Conservation (phyloP, 371 early-diverging fungal species). For the Phascolomyces articulosus region DNA sequence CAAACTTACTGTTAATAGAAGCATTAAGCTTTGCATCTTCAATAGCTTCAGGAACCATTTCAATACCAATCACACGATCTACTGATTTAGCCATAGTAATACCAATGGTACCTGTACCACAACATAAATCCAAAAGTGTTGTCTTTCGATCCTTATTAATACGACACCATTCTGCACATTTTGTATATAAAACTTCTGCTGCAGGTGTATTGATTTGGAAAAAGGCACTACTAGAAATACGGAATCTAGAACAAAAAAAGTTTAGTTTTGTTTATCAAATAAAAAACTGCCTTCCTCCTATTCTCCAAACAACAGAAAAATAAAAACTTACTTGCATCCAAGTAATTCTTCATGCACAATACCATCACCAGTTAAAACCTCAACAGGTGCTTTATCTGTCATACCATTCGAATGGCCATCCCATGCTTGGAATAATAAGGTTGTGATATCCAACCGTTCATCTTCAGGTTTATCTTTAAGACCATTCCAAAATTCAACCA, state of each 20-base stretch:
- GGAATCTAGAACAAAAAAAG: too few species aligned
- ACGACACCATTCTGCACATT: conserved; percentile 50
- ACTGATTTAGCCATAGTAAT: conserved; percentile 74
- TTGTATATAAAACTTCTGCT: conserved; percentile 68
- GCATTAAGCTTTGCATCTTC: conserved; percentile 80
- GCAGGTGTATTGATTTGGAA: conserved; percentile 86
- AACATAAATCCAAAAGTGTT: conserved; percentile 80
- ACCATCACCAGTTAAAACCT: conserved; percentile 65
- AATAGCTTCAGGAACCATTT: conserved; percentile 74
- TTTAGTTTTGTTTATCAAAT: neutral
- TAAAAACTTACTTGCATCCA: conserved; percentile 26
- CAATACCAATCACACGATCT: conserved; percentile 78
- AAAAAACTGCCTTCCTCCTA: neutral
- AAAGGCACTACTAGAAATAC: conserved; percentile 77
- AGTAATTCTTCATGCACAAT: conserved; percentile 70
- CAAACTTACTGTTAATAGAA: conserved; percentile 54
- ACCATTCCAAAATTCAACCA: conserved; percentile 37
- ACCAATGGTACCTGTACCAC: conserved; percentile 92
- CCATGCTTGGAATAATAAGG: conserved; percentile 61
- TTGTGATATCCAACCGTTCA: conserved; percentile 42
- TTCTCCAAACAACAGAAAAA: neutral
- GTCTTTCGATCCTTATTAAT: conserved; percentile 39
- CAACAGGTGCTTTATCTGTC: conserved; percentile 46
- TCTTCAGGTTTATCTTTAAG: conserved; percentile 14
- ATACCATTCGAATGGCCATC: conserved; percentile 64